Base-by-base conservation (phyloP, 768 basidiomycete genomes). In the Leccinum truebloodii region DNA sequence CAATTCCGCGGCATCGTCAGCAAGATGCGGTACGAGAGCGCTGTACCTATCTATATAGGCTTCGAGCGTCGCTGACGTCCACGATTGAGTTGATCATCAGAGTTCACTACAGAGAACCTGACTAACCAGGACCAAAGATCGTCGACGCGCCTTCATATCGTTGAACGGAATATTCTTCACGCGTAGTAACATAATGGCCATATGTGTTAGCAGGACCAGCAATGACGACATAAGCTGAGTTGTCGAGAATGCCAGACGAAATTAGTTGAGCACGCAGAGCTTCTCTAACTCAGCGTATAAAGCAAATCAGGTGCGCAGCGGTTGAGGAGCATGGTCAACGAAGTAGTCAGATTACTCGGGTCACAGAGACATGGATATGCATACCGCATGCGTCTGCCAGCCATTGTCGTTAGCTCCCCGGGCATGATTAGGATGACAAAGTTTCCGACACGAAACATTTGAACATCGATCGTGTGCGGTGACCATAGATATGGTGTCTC, bases 191-290 rank as follows among this genome's bases (percentile, higher is more conserved):
- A 69, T 91, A 90, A 73, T 91, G 90, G 0, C 78, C 83, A 67
- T 92, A 92, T 6, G 88, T 87, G 64, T 92, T 92, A 6, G 89
- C 89, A n/a, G 91, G 91, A 14, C 89, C 91, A 14, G 88, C 86
- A 58, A 91, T 75, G 55, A 91, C 89, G 61, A 92, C 88, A 63
- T 89, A 88, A 4, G 88, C 89, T 64, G 88, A 81, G 52, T 83
- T 72, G 44, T 84, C 87, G 60, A 92, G 71, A 59, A 90, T 77
- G 4, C 83, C 85, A 53, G 81, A 76, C 0, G 86, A 80, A 60
- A 91, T 86, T 53, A 92, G 78, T 67, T 79, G 75, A 24, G 83
- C 78, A 53, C 89, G 86, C 54, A 92, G 63, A 1, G 89, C 86
- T 60, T 91, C 84, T 41, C 89, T 90, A 69, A 30, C 10, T 37